A percentile compares a stretch with the other conserved stretches of the same genome.
phyloP scores from a whole-genome alignment of 305 asterid genomes.

The Fraxinus velutina region DNA sequence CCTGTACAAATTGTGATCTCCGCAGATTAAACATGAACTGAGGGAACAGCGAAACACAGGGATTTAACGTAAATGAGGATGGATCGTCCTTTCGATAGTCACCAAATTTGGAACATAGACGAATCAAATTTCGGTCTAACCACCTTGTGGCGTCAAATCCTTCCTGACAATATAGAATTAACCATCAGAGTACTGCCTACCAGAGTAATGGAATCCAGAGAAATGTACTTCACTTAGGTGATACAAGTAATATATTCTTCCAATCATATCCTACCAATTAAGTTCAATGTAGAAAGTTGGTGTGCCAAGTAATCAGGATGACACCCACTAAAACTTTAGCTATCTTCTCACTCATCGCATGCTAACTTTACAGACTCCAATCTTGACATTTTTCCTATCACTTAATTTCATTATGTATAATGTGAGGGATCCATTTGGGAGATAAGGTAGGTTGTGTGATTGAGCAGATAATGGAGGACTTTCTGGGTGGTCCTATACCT shows the following conservation, averaged over 20 bases:
- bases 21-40: slow-evolving; percentile 96
- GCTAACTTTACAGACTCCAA: neutral
- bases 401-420: neutral
- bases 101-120: slow-evolving; percentile 92
- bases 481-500: neutral
- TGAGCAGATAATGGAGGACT: neutral
- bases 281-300: neutral
- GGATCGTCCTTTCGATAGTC: slow-evolving; percentile 95
- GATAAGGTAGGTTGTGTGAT: neutral
- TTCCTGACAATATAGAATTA: slow-evolving; percentile 51
- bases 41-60: slow-evolving; percentile 76
- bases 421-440: neutral
- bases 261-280: neutral
- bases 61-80: slow-evolving; percentile 79
- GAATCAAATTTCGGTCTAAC: slow-evolving; percentile 90
- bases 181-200: neutral
- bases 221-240: neutral
- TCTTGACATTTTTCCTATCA: neutral
- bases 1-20: slow-evolving; percentile 96
- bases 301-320: neutral
- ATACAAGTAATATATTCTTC: neutral
- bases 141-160: slow-evolving; percentile 94
- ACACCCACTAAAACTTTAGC: neutral
- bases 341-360: neutral
- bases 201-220: neutral